phyloP scores from a whole-genome alignment of 1,284 basidiomycete genomes.

The Grifola frondosa region DNA sequence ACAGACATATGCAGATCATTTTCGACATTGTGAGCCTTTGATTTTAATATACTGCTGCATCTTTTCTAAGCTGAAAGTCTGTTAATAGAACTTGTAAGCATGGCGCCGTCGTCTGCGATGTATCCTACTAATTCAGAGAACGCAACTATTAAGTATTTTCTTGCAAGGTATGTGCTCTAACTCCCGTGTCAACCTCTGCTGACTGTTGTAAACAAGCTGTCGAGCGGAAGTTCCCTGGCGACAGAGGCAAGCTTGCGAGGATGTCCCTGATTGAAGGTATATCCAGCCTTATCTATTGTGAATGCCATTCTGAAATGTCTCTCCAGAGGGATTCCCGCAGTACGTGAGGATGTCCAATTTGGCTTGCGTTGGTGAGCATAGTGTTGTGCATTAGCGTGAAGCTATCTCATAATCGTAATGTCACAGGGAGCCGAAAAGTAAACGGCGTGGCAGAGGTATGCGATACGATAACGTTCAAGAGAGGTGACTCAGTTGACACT shows the following conservation, averaged over 20 bases:
- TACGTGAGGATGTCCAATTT: conserved; percentile 88
- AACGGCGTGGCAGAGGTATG: conserved; percentile 89
- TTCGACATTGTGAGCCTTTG: conserved; percentile 70
- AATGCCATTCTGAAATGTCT: neutral
- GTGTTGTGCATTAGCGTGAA: neutral
- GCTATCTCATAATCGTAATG: neutral
- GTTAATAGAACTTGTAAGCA: conserved; percentile 57
- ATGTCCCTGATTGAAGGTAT: conserved; percentile 90
- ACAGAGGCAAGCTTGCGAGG: conserved; percentile 72
- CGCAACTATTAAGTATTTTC: conserved; percentile 47
- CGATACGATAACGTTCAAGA: neutral
- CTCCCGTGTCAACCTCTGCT: neutral
- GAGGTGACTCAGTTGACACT: neutral
- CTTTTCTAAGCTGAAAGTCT: no score
- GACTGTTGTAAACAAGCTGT: conserved; percentile 53
- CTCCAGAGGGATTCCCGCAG: conserved; percentile 76
- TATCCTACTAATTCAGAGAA: neutral
- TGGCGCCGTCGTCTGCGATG: neutral
- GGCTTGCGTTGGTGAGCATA: conserved; percentile 63
- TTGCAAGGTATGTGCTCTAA: conserved; percentile 47
- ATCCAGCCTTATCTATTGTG: conserved; percentile 8
- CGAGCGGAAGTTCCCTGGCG: conserved; percentile 85
- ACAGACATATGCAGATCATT: conserved; percentile 82
- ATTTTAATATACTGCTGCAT: conserved; percentile 1
- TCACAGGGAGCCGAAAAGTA: conserved; percentile 74